Percentiles rank a stretch among this genome's conserved stretches.
phyloP scores from a whole-genome alignment of 2,329 filamentous ascomycete species.

The Madurella mycetomatis region DNA sequence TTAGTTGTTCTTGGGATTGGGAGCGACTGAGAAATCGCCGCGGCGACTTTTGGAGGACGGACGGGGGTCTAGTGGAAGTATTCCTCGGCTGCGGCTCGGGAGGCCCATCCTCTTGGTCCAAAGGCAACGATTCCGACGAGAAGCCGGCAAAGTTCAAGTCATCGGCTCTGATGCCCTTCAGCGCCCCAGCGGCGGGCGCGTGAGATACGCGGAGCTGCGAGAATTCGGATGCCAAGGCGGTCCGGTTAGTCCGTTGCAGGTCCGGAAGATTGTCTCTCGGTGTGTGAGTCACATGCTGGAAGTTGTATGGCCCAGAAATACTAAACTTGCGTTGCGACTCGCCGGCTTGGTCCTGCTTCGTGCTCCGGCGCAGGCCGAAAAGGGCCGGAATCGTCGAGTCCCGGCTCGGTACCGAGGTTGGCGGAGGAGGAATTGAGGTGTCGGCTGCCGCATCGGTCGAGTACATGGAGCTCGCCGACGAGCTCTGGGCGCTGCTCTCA shows the following conservation, averaged over 20 bases:
- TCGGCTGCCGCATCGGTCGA: slow-evolving; percentile 37
- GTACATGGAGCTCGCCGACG: slow-evolving; percentile 46
- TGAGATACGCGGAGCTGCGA: slow-evolving; percentile 38
- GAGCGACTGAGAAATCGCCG: slow-evolving; percentile 39
- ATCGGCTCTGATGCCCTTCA: slow-evolving; percentile 37
- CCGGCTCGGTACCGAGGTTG: slow-evolving; percentile 31
- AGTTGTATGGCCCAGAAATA: slow-evolving; percentile 63
- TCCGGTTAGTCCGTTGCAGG: slow-evolving; percentile 37
- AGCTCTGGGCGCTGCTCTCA: slow-evolving; percentile 46
- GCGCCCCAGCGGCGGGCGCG: slow-evolving; percentile 32
- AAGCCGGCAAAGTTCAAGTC: slow-evolving; percentile 45
- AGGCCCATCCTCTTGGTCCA: slow-evolving; percentile 18
- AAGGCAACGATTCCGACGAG: slow-evolving; percentile 40
- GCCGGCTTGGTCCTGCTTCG: slow-evolving; percentile 31
- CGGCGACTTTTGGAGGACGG: slow-evolving; percentile 30
- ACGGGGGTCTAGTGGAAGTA: slow-evolving; percentile 23
- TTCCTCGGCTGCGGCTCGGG: slow-evolving; percentile 21
- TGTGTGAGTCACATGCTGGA: slow-evolving; percentile 60
- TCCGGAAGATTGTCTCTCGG: slow-evolving; percentile 45
- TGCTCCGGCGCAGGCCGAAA: slow-evolving; percentile 46
- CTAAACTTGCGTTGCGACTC: slow-evolving; percentile 41
- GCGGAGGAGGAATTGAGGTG: slow-evolving; percentile 23
- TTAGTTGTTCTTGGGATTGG: slow-evolving; percentile 48
- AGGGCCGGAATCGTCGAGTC: slow-evolving; percentile 48
- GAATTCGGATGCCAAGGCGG: slow-evolving; percentile 42